Evolutionary conservation across 106 monocot genomes (phyloP), one percentile per base, ranked within the genome.

Genomic region (Dendrobium catenatum): DNA sequence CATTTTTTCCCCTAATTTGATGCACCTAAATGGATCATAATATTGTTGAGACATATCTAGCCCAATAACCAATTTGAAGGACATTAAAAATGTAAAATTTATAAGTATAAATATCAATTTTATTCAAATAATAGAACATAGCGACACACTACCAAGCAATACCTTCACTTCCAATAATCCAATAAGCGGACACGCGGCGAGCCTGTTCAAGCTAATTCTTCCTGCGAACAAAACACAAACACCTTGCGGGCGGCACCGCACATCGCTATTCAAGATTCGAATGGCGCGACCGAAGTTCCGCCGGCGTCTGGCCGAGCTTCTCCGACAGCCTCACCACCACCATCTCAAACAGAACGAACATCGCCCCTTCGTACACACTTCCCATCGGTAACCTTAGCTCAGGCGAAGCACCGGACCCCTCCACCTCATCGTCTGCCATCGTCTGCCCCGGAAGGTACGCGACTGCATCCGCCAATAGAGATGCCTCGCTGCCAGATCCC

Each of bases 321-420:
- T 87, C 83, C 5, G 80, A 72, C 64, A 98, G 80, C 81, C 81
- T 75, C 58, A 88, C 9, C 78, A 98, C 88, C 79, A 82, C 88
- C 94, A 95, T 95, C 88, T 98, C 94, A 73, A 98, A 98, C 79
- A 98, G 84, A 83, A 98, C 95, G 75, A 91, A 98, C 98, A 98
- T 78, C 22, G 93, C 94, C 47, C 98, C 94, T 78, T 97, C 97
- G 72, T 97, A 97, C 81, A 97, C 55, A 55, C 94, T 94, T 73
- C 98, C 98, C 91, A 95, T 93, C 68, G 98, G 98, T 22, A 98
- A 66, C 58, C 78, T 86, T 70, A 79, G 80, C 81, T 3, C 67
- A 37, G 9, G 68, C 67, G 17, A 10, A 24, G 16, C 51, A 31
- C 16, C 72, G 22, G 49, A 48, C 49, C 46, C 78, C 16, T 74